Base-by-base conservation (phyloP, 768 basidiomycete genomes). In the Saitozyma podzolica region DNA sequence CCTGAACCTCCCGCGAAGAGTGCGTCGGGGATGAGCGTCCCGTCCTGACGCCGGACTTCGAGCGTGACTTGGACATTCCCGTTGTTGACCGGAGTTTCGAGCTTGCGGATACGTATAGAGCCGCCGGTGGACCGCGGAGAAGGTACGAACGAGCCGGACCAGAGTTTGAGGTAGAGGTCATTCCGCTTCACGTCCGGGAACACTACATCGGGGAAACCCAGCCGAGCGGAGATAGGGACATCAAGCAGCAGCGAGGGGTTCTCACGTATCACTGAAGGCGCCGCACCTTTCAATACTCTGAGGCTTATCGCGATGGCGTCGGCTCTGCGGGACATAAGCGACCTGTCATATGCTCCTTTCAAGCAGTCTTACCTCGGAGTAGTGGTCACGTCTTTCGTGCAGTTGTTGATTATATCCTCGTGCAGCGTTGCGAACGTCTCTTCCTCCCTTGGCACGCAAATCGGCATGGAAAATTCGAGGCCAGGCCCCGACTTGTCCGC, bases 121-220 rank as follows among this genome's bases (percentile, higher is more conserved):
- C 72, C 72, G 9, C 63, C 65, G 45, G 45, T 47, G 14, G 56
- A 42, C 0, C 54, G 40, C 2, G 67, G 61, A 3, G 85, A 82
- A 0, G 85, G 80, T 2, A 83, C 80, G 75, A 98, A 98, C 65
- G 92, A 89, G 45, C 91, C 95, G 59, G 87, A 89, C 93, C 93
- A 97, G 0, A 98, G 84, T 78, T 96, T 96, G 82, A 97, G 85
- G 79, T 97, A 98, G 11, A 97, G 83, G 67, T 98, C 95, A 72
- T 98, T 97, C 14, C 95, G 87, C n/a, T 86, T 81, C 64, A 91
- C 89, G 8, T 90, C 91, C 3, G 94, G 94, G 74, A 93, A 93
- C 9, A 95, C 93, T 8, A 96, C 93, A 68, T 98, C 95, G 0
- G 95, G 90, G 76, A 98, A 98, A 40, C 92, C 92, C 41, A 98